Evolutionary conservation across 495 filamentous ascomycete genomes (phyloP).

Genomic region (Astrothelium subdiscretum): DNA sequence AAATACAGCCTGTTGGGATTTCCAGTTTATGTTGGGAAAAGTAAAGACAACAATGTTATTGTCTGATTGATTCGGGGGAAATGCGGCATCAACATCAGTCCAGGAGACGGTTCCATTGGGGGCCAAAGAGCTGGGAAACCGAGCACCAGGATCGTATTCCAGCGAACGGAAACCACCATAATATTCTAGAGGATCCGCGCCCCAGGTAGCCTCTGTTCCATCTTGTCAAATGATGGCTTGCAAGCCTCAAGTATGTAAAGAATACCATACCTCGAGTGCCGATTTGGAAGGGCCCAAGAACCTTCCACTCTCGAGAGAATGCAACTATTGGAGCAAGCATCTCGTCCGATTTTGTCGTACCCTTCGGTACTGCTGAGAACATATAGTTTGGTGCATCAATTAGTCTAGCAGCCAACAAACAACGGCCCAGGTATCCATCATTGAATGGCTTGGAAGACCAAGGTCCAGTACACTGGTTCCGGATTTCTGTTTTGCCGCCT

Average conservation of each 20-base stretch:
- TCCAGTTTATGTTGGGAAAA: constrained; percentile 42
- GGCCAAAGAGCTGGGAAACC: constrained; percentile 39
- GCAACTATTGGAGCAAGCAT: constrained; percentile 8
- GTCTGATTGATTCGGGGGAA: neutral
- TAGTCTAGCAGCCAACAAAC: neutral
- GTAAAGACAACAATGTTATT: constrained; percentile 16
- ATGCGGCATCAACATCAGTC: constrained; percentile 25
- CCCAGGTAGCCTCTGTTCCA: constrained; percentile 44
- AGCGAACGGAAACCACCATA: constrained; percentile 41
- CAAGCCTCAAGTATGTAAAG: neutral
- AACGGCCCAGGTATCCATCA: neutral
- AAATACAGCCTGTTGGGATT: constrained; percentile 40
- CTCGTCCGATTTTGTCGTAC: neutral
- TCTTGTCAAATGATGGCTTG: neutral
- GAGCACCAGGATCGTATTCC: constrained; percentile 26
- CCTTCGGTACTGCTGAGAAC: neutral
- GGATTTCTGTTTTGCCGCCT: too few species aligned
- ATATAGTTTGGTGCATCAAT: neutral
- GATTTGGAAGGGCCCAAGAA: constrained; percentile 50
- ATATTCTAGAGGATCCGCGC: constrained; percentile 45
- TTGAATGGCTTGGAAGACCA: too few species aligned
- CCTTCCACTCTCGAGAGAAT: constrained; percentile 37
- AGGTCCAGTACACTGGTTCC: too few species aligned
- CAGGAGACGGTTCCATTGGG: constrained; percentile 39
- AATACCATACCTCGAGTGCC: constrained; percentile 43